Evolutionary conservation across 306 rosid species (phyloP), one percentile per base, ranked within the genome.

Genomic region (Fragaria ananassa): DNA sequence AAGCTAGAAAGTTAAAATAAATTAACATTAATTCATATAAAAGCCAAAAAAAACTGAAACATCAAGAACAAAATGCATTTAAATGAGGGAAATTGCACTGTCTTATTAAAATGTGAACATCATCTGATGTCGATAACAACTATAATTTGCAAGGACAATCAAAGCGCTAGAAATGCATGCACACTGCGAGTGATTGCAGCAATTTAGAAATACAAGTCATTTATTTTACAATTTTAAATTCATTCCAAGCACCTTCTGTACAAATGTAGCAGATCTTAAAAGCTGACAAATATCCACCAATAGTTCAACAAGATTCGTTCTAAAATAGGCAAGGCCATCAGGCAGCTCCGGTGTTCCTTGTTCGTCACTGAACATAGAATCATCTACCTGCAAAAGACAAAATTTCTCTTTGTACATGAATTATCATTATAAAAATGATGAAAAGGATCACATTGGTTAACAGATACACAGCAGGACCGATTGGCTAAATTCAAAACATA

Each of bases 201-300:
- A 5, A 60, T 25, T 9, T 25, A 63, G 35, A 63, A 6, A 47
- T 13, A 41, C 2, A n/a, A 42, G 72, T 50, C 61, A 44, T 14
- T 58, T 58, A 70, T 39, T 69, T 45, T n/a, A 64, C n/a, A 76
- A 50, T 18, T 19, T 13, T 62, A 80, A 42, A 57, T 63, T 19
- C 25, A 53, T 19, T 10, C 7, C 57, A 68, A 81, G 76, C 79
- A 94, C 98, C 98, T 91, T 91, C 82, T 91, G 95, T 64, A 86
- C 78, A 80, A 88, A 91, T 73, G 80, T 77, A 57, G 93, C 56
- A 77, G 98, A 89, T 80, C 93, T 86, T 84, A 94, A 83, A 71
- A 94, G 84, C 79, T 94, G 97, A 85, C 97, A 90, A 80, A 89
- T 89, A 84, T 94, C 98, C 82, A 94, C 98, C 84, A 94, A 82